Base-by-base conservation (phyloP, 768 basidiomycete species). In the Collybia sordida region DNA sequence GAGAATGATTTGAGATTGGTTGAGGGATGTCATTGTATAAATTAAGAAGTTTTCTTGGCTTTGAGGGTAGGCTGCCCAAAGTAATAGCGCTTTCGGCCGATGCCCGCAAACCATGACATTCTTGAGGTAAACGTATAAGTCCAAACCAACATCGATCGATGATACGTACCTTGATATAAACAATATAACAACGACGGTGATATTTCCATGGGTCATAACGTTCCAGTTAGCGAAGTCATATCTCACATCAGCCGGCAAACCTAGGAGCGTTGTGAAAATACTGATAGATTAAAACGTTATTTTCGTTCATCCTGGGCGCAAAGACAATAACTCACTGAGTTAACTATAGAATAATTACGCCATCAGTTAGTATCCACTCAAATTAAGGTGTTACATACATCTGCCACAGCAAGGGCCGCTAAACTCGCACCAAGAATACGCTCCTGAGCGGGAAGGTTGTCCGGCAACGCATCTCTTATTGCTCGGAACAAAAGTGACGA, bases 161-260 rank as follows among this genome's bases (percentile, higher is more conserved):
- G 25, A n/a, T 17, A 62, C 68, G 42, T 60, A 87, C 87, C 88
- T 78, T 55, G 75, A 74, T 35, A 71, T 42, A 46, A 85, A 74
- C 31, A 91, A 71, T 21, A 83, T 66, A 24, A 83, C 45, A 19
- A 80, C 78, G 50, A 82, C 69, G 3, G 86, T 82, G 60, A 90
- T 83, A 59, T 90, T 92, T 27, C 88, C 89, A 56, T 90, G 88
- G 0, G 82, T 86, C 73, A 80, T 85, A 22, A 73, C 61, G 64
- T 90, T 90, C 90, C 88, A 92, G 12, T 61, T 58, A 6, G 62
- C 62, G 28, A 79, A 69, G 22, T 72, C 67, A 51, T 74, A 83
- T 42, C 73, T 74, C 53, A 88, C 64, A 22, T 78, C 70, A 27
- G 65, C 56, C 0, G 90, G 90, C 23, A 90, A 75, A 6, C 78